Base-by-base conservation (phyloP, 352 stramenopile genomes). In the Phytophthora cactorum region DNA sequence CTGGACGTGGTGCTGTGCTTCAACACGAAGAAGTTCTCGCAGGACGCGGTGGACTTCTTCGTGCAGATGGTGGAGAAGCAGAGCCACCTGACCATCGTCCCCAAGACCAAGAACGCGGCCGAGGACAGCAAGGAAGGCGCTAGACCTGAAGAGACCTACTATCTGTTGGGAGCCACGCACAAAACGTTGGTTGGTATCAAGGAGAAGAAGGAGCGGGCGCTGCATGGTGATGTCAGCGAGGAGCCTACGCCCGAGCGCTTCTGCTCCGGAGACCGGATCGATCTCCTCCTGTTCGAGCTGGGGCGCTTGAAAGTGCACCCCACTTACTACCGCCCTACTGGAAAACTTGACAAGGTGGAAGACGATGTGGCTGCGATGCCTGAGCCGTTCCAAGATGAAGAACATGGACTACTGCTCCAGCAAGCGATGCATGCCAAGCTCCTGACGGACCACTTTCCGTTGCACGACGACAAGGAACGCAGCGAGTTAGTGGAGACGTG, bases 1-100 rank as follows among this genome's bases (percentile, higher is more conserved):
- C 82, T 90, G 68, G 84, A 95, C 44, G 60, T 95, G 12, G 75
- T 95, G 53, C 63, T 95, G 36, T 87, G 82, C 63, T 90, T 92
- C 54, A 69, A 93, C 62, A 76, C 72, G 17, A 88, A 90, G 60
- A 74, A 77, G 31, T 90, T 84, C 41, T 52, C 81, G 12, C 49
- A 49, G 27, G 68, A 72, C 7, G 77, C 82, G 2, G 76, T 88
- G 45, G 75, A 86, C 15, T 92, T 90, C 63, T 92, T 95, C 47
- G 63, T 93, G 56, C 70, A 80, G 49, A 86, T 86, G 47, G 75
- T 93, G 56, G 59, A 71, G 45, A 63, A 70, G n/a, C 87, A 93
- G 66, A 93, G 77, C 52, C 70, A 86, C 32, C 64, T 95, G 64
- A 44, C 60, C 27, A 68, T 93, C 59, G 50, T 55, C 15, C 77